phyloP scores from a whole-genome alignment of 169 alveolate species.

The Plasmodium yoelii region DNA sequence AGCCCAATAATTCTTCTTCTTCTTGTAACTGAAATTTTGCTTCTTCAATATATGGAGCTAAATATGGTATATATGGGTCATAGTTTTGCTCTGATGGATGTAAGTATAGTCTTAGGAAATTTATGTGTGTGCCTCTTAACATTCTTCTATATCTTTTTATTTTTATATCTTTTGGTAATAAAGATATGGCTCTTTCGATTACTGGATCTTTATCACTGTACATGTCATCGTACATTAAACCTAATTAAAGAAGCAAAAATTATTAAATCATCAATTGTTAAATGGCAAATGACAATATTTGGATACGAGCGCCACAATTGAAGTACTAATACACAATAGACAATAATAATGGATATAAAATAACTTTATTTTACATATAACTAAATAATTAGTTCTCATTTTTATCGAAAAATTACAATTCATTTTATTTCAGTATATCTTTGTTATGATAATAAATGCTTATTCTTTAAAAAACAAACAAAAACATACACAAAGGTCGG shows the following conservation, averaged over 20 bases:
- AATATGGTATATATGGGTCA: constrained; percentile 90
- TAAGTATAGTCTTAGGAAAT: constrained; percentile 79
- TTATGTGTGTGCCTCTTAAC: constrained; percentile 87
- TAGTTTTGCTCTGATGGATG: constrained; percentile 89
- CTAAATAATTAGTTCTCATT: no score
- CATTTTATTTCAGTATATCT: no score
- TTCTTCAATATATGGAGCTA: constrained; percentile 92
- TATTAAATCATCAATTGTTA: background rate
- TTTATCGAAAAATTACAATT: no score
- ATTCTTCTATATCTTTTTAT: constrained; percentile 87
- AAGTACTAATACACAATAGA: no score
- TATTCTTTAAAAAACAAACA: background rate
- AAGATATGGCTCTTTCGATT: constrained; percentile 87
- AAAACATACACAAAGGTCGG: background rate
- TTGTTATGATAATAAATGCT: no score
- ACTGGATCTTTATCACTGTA: constrained; percentile 89
- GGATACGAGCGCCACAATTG: no score
- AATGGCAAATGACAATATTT: background rate
- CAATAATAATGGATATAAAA: background rate
- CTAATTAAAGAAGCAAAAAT: constrained; percentile 58
- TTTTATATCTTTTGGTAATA: constrained; percentile 86
- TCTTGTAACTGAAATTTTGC: constrained; percentile 92
- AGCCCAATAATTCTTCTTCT: constrained; percentile 91
- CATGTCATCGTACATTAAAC: constrained; percentile 89
- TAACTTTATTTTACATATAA: background rate